Conservation (phyloP, 2,329 filamentous ascomycete genomes). For the Colletotrichum karsti region DNA sequence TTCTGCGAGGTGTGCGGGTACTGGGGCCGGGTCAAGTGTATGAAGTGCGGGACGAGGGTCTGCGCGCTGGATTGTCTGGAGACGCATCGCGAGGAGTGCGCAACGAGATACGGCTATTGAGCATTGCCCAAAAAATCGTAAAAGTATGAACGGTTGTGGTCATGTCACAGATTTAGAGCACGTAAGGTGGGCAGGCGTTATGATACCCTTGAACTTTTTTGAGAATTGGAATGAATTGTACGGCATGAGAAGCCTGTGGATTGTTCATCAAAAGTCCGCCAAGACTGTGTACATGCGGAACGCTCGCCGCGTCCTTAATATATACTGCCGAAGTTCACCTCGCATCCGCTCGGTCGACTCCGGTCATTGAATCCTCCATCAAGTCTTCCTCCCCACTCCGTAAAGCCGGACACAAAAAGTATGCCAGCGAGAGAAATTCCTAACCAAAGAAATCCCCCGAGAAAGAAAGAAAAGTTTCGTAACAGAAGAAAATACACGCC, state of each 20-base stretch:
- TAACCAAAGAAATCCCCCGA: neutral
- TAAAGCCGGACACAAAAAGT: neutral
- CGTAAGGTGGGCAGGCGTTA: neutral
- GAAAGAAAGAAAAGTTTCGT: neutral
- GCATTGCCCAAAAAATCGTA: too few species aligned
- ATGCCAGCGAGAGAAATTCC: neutral
- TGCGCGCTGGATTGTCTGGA: conserved; percentile 80
- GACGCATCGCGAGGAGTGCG: conserved; percentile 76
- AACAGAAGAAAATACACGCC: neutral
- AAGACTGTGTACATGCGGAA: neutral
- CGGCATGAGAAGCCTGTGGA: neutral
- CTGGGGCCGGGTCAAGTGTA: conserved; percentile 80
- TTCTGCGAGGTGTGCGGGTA: conserved; percentile 87
- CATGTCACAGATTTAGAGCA: too few species aligned
- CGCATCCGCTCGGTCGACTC: neutral
- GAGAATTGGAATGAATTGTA: neutral
- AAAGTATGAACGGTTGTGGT: too few species aligned
- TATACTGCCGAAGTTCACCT: neutral
- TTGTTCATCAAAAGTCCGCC: neutral
- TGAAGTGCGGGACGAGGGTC: conserved; percentile 81
- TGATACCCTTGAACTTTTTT: conserved; percentile 17
- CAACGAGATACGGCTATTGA: conserved; percentile 68
- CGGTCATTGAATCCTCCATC: neutral
- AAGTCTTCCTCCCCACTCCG: neutral
- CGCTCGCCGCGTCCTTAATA: neutral